Percentiles rank a stretch among this genome's conserved stretches.
Conservation (phyloP, 139 green algal species). For the Chlamydomonas eustigma region DNA sequence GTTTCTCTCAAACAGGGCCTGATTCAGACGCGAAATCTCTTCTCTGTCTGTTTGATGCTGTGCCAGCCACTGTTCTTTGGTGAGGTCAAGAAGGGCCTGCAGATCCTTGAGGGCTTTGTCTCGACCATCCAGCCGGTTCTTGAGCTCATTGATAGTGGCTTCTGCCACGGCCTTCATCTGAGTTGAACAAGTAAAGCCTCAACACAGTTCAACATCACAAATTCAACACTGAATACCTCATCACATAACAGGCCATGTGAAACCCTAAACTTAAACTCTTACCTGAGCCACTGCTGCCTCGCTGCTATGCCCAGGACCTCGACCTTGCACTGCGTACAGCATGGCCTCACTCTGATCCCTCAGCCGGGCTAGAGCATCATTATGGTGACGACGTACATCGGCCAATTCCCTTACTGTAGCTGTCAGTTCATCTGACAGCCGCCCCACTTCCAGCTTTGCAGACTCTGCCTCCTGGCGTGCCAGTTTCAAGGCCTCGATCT, state of each 20-base stretch:
- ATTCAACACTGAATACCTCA: not conserved
- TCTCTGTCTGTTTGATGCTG: slow-evolving; percentile 43
- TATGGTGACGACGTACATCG: slow-evolving; percentile 51
- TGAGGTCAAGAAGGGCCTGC: not conserved
- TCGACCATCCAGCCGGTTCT: slow-evolving; percentile 39
- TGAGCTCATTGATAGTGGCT: slow-evolving; percentile 57
- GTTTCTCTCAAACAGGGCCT: slow-evolving; percentile 52
- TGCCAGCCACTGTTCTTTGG: slow-evolving; percentile 25
- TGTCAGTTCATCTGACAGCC: not conserved
- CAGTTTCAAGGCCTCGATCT: slow-evolving; percentile 58
- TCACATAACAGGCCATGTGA: too few species aligned
- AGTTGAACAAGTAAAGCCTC: too few species aligned
- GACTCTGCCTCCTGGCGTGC: slow-evolving; percentile 33
- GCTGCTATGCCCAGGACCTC: slow-evolving; percentile 17
- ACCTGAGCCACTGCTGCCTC: slow-evolving; percentile 29
- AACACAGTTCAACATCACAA: not conserved
- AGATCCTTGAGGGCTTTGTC: slow-evolving; percentile 19
- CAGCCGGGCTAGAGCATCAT: slow-evolving; percentile 54
- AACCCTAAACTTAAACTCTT: not conserved
- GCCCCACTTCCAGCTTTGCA: not conserved
- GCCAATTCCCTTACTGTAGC: slow-evolving; percentile 19
- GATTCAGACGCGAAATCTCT: slow-evolving; percentile 56
- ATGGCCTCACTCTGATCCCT: slow-evolving; percentile 41
- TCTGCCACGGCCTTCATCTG: slow-evolving; percentile 59
- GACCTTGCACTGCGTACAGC: slow-evolving; percentile 36